Percentiles rank a stretch among this genome's conserved stretches.
phyloP scores from a whole-genome alignment of 257 asterid species.

The Cordia subcordata region DNA sequence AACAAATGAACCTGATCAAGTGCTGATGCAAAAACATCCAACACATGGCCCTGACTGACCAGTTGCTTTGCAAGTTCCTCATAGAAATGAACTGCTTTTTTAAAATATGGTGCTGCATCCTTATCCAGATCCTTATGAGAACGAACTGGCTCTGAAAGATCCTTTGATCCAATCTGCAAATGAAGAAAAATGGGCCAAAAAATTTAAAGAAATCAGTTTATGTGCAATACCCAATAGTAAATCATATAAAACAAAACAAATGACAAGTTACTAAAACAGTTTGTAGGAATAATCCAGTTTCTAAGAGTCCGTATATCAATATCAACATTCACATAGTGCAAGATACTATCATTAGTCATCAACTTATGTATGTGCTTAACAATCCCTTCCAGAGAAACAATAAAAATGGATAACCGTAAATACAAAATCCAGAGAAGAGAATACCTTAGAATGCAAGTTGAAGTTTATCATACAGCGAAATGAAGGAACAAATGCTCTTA shows the following conservation, averaged over 20 bases:
- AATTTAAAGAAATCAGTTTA: neutral
- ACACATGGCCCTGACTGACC: slow-evolving; percentile 81
- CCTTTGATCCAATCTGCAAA: slow-evolving; percentile 87
- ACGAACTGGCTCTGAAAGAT: slow-evolving; percentile 92
- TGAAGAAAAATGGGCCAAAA: slow-evolving; percentile 6
- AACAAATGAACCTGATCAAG: slow-evolving; percentile 81
- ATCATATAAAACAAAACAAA: neutral
- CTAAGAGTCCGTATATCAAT: neutral
- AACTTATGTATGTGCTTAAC: too few species aligned
- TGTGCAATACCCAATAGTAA: neutral
- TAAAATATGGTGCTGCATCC: slow-evolving; percentile 88
- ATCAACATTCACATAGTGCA: neutral
- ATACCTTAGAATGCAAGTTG: too few species aligned
- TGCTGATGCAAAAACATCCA: slow-evolving; percentile 97
- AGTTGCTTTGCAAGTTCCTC: slow-evolving; percentile 88
- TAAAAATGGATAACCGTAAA: too few species aligned
- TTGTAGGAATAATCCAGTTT: neutral
- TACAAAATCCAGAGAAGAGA: too few species aligned
- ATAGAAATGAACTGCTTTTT: slow-evolving; percentile 78
- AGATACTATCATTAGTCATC: neutral
- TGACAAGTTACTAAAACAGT: too few species aligned
- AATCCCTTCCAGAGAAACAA: too few species aligned
- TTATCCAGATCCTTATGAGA: slow-evolving; percentile 98
- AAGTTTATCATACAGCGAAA: too few species aligned
- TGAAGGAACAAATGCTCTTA: too few species aligned